Conservation (phyloP, 345 rosid species). For the Excoecaria agallocha region DNA sequence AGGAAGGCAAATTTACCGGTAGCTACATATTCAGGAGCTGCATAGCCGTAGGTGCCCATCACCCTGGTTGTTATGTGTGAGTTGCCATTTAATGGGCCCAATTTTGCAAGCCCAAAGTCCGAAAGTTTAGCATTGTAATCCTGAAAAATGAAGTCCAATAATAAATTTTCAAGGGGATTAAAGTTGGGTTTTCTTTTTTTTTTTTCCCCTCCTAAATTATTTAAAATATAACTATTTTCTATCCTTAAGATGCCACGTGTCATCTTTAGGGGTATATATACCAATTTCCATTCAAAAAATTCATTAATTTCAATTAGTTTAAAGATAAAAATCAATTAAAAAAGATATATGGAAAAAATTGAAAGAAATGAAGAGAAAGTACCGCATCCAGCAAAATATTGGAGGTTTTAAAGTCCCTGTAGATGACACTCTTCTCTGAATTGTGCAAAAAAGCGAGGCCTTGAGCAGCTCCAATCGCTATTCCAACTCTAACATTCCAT, state of each 20-base stretch:
- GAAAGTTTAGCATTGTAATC: slow-evolving; percentile 70
- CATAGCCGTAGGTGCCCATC: slow-evolving; percentile 82
- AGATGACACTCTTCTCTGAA: slow-evolving; percentile 76
- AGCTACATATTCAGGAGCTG: slow-evolving; percentile 83
- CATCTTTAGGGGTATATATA: no score
- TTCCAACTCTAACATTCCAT: slow-evolving; percentile 59
- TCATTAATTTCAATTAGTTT: no score
- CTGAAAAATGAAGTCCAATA: slow-evolving; percentile 28
- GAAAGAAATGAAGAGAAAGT: not conserved
- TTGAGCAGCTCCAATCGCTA: slow-evolving; percentile 75
- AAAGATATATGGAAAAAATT: no score
- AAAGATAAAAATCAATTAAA: no score
- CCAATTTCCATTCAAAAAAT: no score
- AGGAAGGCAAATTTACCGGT: slow-evolving; percentile 42
- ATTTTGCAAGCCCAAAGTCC: slow-evolving; percentile 77
- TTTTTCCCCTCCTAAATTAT: no score
- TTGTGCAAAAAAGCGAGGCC: slow-evolving; percentile 74
- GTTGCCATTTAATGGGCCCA: slow-evolving; percentile 63
- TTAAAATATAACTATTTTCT: no score
- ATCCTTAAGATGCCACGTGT: no score
- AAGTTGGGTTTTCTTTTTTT: no score
- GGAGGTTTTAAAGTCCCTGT: slow-evolving; percentile 84
- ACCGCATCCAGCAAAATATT: slow-evolving; percentile 81
- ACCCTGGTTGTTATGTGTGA: slow-evolving; percentile 69
- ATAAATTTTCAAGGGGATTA: no score